A percentile compares a stretch with the other conserved stretches of the same genome.
Evolutionary conservation across 768 basidiomycete species (phyloP).

Genomic region (Pleurotus salmoneostramineus): DNA sequence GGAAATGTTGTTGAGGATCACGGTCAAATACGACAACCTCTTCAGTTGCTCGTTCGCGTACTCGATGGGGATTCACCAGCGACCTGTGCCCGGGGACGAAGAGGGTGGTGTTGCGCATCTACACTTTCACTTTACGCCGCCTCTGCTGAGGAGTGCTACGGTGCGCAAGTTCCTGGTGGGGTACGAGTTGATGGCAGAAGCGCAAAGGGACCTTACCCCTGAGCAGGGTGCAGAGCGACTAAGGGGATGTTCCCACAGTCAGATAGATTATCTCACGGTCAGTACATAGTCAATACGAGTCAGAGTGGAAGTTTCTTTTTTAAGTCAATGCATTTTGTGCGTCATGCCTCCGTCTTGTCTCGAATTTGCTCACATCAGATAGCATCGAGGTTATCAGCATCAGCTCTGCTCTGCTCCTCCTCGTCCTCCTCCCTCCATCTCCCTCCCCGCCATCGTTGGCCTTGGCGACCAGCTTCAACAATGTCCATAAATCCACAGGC

Average conservation of each 20-base stretch:
- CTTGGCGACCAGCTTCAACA: constrained; percentile 36
- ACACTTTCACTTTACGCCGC: constrained; percentile 86
- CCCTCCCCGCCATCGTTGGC: constrained; percentile 20
- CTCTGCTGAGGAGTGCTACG: constrained; percentile 74
- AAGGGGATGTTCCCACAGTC: constrained; percentile 48
- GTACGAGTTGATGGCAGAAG: constrained; percentile 88
- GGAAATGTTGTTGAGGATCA: constrained; percentile 57
- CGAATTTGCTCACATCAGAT: neutral
- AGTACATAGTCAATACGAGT: neutral
- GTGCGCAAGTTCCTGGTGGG: constrained; percentile 91
- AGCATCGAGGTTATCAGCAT: neutral
- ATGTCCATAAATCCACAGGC: constrained; percentile 55
- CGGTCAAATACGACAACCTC: constrained; percentile 72
- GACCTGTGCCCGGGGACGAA: constrained; percentile 51
- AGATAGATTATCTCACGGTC: constrained; percentile 42
- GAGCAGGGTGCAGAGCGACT: constrained; percentile 79
- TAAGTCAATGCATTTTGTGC: neutral
- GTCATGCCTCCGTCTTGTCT: neutral
- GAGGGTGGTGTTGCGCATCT: constrained; percentile 66
- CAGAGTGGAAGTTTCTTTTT: neutral
- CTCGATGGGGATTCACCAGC: constrained; percentile 93
- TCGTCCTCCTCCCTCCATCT: neutral
- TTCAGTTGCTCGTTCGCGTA: constrained; percentile 89
- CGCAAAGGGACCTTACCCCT: constrained; percentile 85
- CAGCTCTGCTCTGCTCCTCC: no score